Evolutionary conservation across 208 protist species (phyloP).

Genomic region (Sergeia podlipaevii): DNA sequence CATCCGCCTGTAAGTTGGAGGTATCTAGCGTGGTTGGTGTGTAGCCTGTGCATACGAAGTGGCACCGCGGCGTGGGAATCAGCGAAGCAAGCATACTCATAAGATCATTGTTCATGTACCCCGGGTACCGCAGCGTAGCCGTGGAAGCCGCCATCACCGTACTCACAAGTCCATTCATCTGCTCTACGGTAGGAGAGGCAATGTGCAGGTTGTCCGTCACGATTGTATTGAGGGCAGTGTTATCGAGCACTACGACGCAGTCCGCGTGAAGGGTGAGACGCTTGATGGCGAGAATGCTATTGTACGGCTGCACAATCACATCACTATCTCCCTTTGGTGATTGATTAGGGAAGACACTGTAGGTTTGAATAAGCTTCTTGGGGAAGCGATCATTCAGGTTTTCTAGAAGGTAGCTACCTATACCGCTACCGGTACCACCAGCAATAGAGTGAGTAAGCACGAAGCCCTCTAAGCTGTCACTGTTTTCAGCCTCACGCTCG

Average conservation of each 20-base stretch:
- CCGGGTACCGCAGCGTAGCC: constrained; percentile 98
- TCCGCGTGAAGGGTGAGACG: constrained; percentile 97
- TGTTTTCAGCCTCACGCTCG: constrained; percentile 99
- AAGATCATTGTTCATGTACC: constrained; percentile 98
- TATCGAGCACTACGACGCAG: constrained; percentile 99
- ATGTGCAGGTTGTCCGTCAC: constrained; percentile 96
- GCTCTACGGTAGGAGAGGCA: constrained; percentile 91
- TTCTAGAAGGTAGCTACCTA: constrained; percentile 99
- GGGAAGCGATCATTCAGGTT: constrained; percentile 97
- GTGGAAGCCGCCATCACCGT: constrained; percentile 99
- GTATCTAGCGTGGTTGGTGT: constrained; percentile 96
- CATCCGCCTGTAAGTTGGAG: constrained; percentile 78
- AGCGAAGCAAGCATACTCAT: constrained; percentile 97
- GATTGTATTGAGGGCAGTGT: constrained; percentile 98
- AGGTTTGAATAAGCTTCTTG: constrained; percentile 99
- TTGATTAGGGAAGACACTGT: constrained; percentile 98
- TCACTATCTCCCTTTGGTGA: constrained; percentile 81
- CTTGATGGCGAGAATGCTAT: constrained; percentile 99
- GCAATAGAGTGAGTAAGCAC: constrained; percentile 99
- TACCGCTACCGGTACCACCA: constrained; percentile 99
- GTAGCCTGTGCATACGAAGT: constrained; percentile 99
- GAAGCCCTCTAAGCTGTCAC: constrained; percentile 98
- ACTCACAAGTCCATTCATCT: constrained; percentile 98
- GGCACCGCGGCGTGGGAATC: constrained; percentile 98
- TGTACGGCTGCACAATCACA: constrained; percentile 99